Conservation (phyloP, 2,329 filamentous ascomycete species). For the Pyrenophora tritici-repentis region DNA sequence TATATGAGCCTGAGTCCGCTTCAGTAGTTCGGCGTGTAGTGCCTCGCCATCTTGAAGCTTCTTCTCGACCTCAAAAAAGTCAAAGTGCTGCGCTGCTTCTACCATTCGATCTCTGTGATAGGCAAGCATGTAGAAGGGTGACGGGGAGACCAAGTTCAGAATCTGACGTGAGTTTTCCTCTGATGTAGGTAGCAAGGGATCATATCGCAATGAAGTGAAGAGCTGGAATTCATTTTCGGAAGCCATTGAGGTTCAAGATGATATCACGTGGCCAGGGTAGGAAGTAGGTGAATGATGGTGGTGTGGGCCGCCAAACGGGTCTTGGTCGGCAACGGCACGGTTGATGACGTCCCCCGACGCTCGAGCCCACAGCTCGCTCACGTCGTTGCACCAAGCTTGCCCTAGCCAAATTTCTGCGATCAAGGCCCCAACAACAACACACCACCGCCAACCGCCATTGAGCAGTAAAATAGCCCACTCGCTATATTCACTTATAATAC, state of each 20-base stretch:
- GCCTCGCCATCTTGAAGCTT: slow-evolving; percentile 42
- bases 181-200: slow-evolving; percentile 43
- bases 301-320: neutral
- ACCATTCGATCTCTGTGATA: slow-evolving; percentile 80
- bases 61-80: slow-evolving; percentile 49
- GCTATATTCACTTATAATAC: slow-evolving; percentile 6
- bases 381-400: slow-evolving; percentile 12
- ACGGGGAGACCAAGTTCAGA: slow-evolving; percentile 57
- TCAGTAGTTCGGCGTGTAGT: slow-evolving; percentile 39
- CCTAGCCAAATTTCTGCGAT: slow-evolving; percentile 23
- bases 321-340: slow-evolving; percentile 10
- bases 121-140: slow-evolving; percentile 77
- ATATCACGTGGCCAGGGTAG: too few species aligned
- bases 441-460: slow-evolving; percentile 24
- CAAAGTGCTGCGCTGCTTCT: slow-evolving; percentile 58
- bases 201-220: slow-evolving; percentile 48
- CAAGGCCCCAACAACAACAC: slow-evolving; percentile 14
- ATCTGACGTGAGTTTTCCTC: slow-evolving; percentile 52
- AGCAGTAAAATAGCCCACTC: slow-evolving; percentile 8
- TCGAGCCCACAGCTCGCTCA: slow-evolving; percentile 15
- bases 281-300: too few species aligned
- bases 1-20: slow-evolving; percentile 38
- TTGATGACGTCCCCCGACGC: slow-evolving; percentile 22
- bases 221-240: slow-evolving; percentile 40
- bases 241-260: slow-evolving; percentile 20